Base-by-base conservation (phyloP, 345 rosid genomes). In the Hibiscus tridactylites region DNA sequence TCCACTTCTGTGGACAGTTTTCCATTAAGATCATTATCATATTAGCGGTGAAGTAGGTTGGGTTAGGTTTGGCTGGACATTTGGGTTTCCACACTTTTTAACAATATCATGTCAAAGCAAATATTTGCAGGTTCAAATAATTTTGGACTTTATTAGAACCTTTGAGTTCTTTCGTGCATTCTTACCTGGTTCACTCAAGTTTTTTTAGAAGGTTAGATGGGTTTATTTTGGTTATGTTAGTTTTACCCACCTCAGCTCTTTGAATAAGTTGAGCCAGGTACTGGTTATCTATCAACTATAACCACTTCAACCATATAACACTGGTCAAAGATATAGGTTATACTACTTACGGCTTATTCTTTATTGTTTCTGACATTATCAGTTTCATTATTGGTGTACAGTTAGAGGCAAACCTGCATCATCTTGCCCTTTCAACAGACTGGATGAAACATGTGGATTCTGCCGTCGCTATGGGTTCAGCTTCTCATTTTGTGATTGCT, bases 391-490 rank as follows among this genome's bases (percentile, higher is more conserved):
- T 75, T 70, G 33, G 61, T 79, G 76, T 78, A 74, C 91, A 95
- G 99, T 81, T 95, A 71, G 97, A 89, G 83, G 86, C 91, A 79
- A 90, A 84, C 80, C 68, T 92, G 81, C 91, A 81, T 68, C 87
- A 50, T 70, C 95, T 85, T 73, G 97, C 93, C 49, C 79, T 89
- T 83, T 89, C 92, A 47, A 73, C 82, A 9, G 93, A 95, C 76
- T 95, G 99, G 99, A 80, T 75, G 66, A 86, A 88, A 77, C 86
- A 85, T 80, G 89, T 87, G 63, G 99, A 95, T 79, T 78, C 92
- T 81, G 76, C 77, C 74, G 68, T 52, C 42, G 81, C 71, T 17
- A 67, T 87, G 77, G 99, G 99, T 73, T 95, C 99, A 50, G 88
- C 93, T 73, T 85, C 81, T 74, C 97, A 90, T 76, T 59, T 88